Base-by-base conservation (phyloP, 2,329 filamentous ascomycete genomes). In the Talaromyces marneffei region DNA sequence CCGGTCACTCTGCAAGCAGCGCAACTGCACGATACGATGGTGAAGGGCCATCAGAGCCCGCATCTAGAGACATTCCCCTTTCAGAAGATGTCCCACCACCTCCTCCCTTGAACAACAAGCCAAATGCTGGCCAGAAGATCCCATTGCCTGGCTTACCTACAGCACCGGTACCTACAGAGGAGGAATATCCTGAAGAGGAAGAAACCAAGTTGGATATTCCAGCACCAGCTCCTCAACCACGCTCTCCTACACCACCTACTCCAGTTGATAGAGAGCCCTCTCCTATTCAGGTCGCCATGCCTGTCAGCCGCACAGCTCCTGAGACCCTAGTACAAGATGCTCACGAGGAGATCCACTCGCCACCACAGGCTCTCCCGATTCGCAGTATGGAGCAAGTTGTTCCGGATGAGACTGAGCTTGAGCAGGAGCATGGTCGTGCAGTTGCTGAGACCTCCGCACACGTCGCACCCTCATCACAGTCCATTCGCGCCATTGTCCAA, bases 251-350 rank as follows among this genome's bases (percentile, higher is more conserved):
- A 60, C 80, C 83, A 55, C 80, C 82, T 55, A 79, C 79, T 55
- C 79, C 75, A 31, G 69, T 75, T 68, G 68, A 69, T 37, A 71
- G 83, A 60, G 82, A 87, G 53, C 78, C 80, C 52, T 97, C 91
- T 1, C 93, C 93, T 6, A 87, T 95, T 64, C 89, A 89, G 55
- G 84, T 97, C 66, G 92, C 92, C 14, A 88, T 93, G 75, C 94
- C 94, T 3, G 89, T 97, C 60, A 82, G 85, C 56, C 89, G 89
- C 61, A 84, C 82, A 25, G 71, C 82, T 31, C 63, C 74, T 25
- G 75, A 78, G 67, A 73, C 68, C 4, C 18, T 54, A 31, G 71
- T 82, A 31, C 63, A 74, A 29, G 75, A 79, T 68, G 74, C 69
- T 6, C 74, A 75, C 35, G 75, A 78, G 53, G 78, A 80, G 60